Evolutionary conservation across 2,329 filamentous ascomycete species (phyloP).

Genomic region (Huntiella bhutanensis): DNA sequence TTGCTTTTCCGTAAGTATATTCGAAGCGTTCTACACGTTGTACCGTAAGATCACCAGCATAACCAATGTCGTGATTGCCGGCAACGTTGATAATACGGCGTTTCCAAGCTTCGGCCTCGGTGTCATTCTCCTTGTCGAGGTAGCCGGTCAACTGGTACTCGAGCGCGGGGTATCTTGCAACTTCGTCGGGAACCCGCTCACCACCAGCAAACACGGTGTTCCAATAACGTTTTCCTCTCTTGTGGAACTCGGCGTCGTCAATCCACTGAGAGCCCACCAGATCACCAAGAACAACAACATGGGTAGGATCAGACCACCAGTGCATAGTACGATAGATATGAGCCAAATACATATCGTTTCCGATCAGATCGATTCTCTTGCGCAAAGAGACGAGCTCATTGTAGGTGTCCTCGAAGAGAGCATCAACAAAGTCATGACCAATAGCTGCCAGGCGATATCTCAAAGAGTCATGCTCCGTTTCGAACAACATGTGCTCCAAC

Average conservation of each 20-base stretch:
- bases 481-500: conserved; percentile 28
- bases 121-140: conserved; percentile 20
- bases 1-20: conserved; percentile 63
- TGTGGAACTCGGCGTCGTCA: conserved; percentile 61
- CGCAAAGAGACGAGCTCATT: conserved; percentile 45
- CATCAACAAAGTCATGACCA: conserved; percentile 39
- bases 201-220: conserved; percentile 53
- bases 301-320: conserved; percentile 74
- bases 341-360: conserved; percentile 86
- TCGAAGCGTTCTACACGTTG: conserved; percentile 66
- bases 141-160: conserved; percentile 33
- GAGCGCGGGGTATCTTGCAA: conserved; percentile 28
- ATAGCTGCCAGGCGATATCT: conserved; percentile 33
- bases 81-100: conserved; percentile 69
- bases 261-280: conserved; percentile 94
- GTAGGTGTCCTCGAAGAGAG: conserved; percentile 49
- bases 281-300: conserved; percentile 78
- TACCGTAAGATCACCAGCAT: conserved; percentile 75
- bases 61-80: conserved; percentile 93
- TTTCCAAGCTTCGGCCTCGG: conserved; percentile 37
- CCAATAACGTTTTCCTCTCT: conserved; percentile 61
- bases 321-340: conserved; percentile 73
- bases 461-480: conserved; percentile 26
- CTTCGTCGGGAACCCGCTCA: conserved; percentile 39
- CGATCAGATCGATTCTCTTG: conserved; percentile 73